Evolutionary conservation across 2,329 filamentous ascomycete genomes (phyloP).

Genomic region (Neonectria magnoliae): DNA sequence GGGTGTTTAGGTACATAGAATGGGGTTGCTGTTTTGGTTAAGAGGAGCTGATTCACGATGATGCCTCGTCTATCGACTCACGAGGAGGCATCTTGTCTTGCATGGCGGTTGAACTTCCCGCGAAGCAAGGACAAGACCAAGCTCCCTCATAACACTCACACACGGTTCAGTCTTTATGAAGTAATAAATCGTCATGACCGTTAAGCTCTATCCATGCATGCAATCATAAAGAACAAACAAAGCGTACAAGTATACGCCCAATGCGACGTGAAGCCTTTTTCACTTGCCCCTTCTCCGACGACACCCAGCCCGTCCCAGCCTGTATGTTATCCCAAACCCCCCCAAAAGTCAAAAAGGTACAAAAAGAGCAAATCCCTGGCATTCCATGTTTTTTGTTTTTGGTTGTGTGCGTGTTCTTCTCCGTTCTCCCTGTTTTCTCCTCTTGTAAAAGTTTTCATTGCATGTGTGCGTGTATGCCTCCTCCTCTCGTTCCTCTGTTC

Average conservation of each 20-base stretch:
- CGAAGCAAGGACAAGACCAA: too few species aligned
- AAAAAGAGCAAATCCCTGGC: background rate
- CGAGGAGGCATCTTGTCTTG: too few species aligned
- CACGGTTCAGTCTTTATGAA: background rate
- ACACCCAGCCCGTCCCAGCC: conserved; percentile 11
- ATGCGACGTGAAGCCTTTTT: conserved; percentile 19
- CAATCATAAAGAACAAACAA: conserved; percentile 22
- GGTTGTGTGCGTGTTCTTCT: conserved; percentile 7
- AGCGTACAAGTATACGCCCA: conserved; percentile 23
- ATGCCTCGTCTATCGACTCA: too few species aligned
- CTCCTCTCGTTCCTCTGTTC: background rate
- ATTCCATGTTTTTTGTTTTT: conserved; percentile 1
- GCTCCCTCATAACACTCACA: background rate
- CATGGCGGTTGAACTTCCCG: too few species aligned
- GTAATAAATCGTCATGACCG: conserved; percentile 27
- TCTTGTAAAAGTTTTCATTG: background rate
- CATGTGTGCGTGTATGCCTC: background rate
- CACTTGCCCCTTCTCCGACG: conserved; percentile 11
- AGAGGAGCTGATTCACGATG: too few species aligned
- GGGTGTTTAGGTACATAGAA: background rate
- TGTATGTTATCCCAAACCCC: conserved; percentile 27
- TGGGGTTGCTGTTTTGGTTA: background rate
- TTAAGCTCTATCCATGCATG: conserved; percentile 36
- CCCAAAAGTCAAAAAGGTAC: background rate
- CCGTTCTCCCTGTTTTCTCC: background rate